Evolutionary conservation across 352 stramenopile species (phyloP).

Genomic region (Phytophthora niederhauseri): DNA sequence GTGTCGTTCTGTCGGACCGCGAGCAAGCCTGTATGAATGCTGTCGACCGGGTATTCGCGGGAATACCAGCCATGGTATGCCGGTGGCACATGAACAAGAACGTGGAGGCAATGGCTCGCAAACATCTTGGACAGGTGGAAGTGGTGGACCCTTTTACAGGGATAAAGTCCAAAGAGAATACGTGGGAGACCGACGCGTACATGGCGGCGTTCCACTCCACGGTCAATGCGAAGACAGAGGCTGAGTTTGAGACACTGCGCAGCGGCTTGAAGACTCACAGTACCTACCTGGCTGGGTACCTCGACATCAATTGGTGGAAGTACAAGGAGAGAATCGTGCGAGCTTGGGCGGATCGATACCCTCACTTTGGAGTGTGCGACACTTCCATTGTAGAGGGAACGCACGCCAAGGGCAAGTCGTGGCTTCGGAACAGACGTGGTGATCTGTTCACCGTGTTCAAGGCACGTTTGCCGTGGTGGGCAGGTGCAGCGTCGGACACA

Average conservation of each 20-base stretch:
- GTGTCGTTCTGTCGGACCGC: slow-evolving; percentile 7
- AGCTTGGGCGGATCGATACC: slow-evolving; percentile 6
- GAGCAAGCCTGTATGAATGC: not conserved
- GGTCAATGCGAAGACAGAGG: not conserved
- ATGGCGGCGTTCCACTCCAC: not conserved
- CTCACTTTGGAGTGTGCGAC: slow-evolving; percentile 4
- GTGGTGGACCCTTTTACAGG: slow-evolving; percentile 3
- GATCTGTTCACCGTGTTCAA: not conserved
- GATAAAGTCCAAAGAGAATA: slow-evolving; percentile 4
- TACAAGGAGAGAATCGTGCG: slow-evolving; percentile 2
- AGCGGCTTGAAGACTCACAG: not conserved
- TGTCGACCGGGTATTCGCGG: not conserved
- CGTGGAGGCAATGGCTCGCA: slow-evolving; percentile 2
- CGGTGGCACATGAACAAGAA: slow-evolving; percentile 5
- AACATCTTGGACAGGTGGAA: not conserved
- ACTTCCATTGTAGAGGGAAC: slow-evolving; percentile 10
- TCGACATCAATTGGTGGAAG: slow-evolving; percentile 9
- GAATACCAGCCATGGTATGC: not conserved
- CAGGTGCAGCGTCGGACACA: not conserved
- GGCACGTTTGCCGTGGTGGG: not conserved
- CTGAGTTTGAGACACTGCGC: not conserved
- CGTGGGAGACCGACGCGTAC: not conserved
- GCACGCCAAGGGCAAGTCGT: slow-evolving; percentile 8
- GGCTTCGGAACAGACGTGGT: not conserved
- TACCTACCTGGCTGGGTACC: not conserved